Base-by-base conservation (phyloP, 2,329 filamentous ascomycete genomes). In the Fusarium avenaceum region DNA sequence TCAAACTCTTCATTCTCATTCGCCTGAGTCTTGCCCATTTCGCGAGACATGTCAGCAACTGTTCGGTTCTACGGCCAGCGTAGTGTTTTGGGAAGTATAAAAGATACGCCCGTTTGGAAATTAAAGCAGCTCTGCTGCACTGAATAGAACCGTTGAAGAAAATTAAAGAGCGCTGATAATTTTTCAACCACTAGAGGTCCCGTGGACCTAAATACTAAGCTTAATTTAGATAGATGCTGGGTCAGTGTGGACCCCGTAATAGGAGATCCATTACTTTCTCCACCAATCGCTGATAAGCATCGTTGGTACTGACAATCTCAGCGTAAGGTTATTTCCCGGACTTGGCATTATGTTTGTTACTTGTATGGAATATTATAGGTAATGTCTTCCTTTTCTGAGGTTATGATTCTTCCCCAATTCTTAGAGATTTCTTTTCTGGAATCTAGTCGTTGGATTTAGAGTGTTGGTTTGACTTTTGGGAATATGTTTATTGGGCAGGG, bases 31-130 rank as follows among this genome's bases (percentile, higher is more conserved):
- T 32, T 14, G 19, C 19, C 62, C 9, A 53, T 54, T 3, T 57
- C 56, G 5, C 53, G 59, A 9, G 67, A 26, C 70, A 72, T 72
- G 2, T 39, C 19, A 2, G 15, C 26, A 14, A 1, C 7, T 8
- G 1, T 2, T 11, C 1, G 19, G 32, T 1, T 44, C 11, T 30
- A 54, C 46, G 47, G 6, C 58, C 47, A 20, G 46, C 56, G 47
- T n/a, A 46, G 17, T 24, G 1, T 5, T 20, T 2, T 17, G 11
- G 2, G 0, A 4, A 1, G 9, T 6, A 3, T 15, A 11, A 24
- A 1, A 1, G 14, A 33, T 2, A 47, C 20, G 39, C 10, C 51
- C 35, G 26, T 26, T 7, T 26, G 6, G 26, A 26, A 13, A 35
- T n/a, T 30, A 13, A 20, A 35, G n/a, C 19, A 35, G 51, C 42